Evolutionary conservation across 805 yeast species (phyloP), one percentile per base, ranked within the genome.

Genomic region (Candida orba): DNA sequence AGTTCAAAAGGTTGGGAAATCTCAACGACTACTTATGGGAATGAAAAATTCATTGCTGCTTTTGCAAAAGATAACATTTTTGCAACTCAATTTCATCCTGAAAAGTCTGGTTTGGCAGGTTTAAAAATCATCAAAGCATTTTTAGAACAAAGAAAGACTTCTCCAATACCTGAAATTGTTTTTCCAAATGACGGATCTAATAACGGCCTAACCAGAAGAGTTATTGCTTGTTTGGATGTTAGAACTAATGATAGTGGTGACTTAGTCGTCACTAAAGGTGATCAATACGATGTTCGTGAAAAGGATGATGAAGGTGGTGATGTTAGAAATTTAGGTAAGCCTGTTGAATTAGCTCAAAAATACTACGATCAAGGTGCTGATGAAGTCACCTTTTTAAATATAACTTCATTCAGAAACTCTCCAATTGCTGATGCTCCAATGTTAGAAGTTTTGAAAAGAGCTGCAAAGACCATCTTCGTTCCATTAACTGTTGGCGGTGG

Each of bases 41-140:
- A 78, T 24, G 90, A 93, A 64, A 71, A 65, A 40, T 93, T 90
- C 54, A 68, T 93, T 48, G 95, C 97, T 14, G 93, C 98, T 1
- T 62, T 90, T 39, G 61, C 80, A 27, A 82, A 74, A 56, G 87
- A 73, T 46, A 90, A 88, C 50, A 69, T 91, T 10, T 86, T 93
- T 65, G 96, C 97, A 36, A 93, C 98, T 1, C 99, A 93, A 63
- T 93, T 93, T 64, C 99, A 93, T 65, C 99, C 99, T n/a, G 99
- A 93, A 60, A 93, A 93, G 63, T 87, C 96, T 4, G 99, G 99
- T 12, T 59, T 69, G 20, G 95, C 96, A 5, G 99, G 99, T 39
- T 68, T 93, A 37, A 74, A 76, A 48, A 78, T 91, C 9, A 74
- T 93, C 45, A 73, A 74, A 45, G 76, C 85, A 24, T 93, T 93